These are phyloP conservation scores for Arthrinium phaeospermum DNA, from an alignment of 2,329 filamentous ascomycete genomes.

Conservation along the genomic window DNA sequence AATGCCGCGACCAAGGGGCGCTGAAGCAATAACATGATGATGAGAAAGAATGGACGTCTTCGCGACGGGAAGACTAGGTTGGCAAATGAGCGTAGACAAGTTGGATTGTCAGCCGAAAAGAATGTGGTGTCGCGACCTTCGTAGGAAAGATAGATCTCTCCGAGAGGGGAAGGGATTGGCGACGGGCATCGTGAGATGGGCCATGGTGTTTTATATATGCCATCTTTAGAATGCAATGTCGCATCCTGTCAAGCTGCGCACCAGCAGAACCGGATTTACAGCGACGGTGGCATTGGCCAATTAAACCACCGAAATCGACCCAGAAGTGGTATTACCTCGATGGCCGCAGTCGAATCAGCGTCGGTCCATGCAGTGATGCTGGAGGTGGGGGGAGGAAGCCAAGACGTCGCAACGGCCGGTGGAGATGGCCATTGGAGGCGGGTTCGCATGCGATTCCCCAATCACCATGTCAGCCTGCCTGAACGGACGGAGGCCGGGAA, in stretches of 20 bases:
- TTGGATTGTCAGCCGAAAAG: not conserved
- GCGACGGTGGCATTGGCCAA: not conserved
- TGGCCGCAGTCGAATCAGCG: not conserved
- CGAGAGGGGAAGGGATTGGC: not conserved
- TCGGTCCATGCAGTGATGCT: not conserved
- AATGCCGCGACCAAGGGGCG: not conserved
- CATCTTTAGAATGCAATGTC: not conserved
- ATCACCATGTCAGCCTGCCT: not conserved
- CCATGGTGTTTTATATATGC: not conserved
- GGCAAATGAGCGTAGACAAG: not conserved
- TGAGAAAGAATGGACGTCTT: slow-evolving; percentile 5
- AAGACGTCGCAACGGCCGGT: not conserved
- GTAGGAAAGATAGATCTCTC: not conserved
- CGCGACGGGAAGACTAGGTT: not conserved
- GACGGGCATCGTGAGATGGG: not conserved
- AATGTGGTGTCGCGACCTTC: not conserved
- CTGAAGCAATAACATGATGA: not conserved
- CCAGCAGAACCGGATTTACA: not conserved
- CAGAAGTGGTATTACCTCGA: not conserved
- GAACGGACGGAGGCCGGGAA: not conserved
- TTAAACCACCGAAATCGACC: not conserved
- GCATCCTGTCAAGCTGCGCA: not conserved
- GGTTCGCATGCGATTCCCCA: not conserved
- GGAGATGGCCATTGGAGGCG: not conserved
- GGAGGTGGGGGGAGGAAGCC: not conserved